Evolutionary conservation across 2,329 filamentous ascomycete species (phyloP).

Genomic region (Stemphylium beticola): DNA sequence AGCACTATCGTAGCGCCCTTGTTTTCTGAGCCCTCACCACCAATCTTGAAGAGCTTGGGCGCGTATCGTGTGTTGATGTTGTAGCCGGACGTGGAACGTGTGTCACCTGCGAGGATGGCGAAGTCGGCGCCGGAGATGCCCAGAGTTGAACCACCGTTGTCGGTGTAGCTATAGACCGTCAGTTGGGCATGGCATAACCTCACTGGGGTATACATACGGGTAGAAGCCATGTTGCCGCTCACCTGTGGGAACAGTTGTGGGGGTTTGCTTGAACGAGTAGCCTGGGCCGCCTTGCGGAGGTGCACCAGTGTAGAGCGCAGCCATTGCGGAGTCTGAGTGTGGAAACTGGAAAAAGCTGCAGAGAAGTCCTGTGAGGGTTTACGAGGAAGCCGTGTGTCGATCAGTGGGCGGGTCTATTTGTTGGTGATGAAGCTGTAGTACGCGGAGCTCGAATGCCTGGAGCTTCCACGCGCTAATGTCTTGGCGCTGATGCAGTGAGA

Average conservation of each 20-base stretch:
- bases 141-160: conserved; percentile 96
- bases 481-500: conserved; percentile 15
- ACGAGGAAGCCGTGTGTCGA: conserved; percentile 21
- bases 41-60: conserved; percentile 97
- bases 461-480: conserved; percentile 15
- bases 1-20: conserved; percentile 85
- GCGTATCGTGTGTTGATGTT: conserved; percentile 97
- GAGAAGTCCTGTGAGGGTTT: conserved; percentile 12
- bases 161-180: conserved; percentile 74
- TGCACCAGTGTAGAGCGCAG: conserved; percentile 59
- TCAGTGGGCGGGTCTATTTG: conserved; percentile 18
- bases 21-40: conserved; percentile 85
- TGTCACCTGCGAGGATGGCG: conserved; percentile 96
- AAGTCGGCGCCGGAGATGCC: conserved; percentile 95
- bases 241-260: conserved; percentile 55
- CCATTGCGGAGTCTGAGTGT: conserved; percentile 52
- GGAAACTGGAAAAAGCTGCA: neutral
- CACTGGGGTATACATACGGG: conserved; percentile 66
- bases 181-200: conserved; percentile 16
- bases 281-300: conserved; percentile 60
- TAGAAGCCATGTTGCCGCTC: conserved; percentile 82
- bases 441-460: conserved; percentile 32
- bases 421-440: conserved; percentile 36
- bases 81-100: conserved; percentile 89
- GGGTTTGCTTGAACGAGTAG: conserved; percentile 65